Conservation (phyloP, 768 basidiomycete genomes). For the Macrolepiota fuliginosa region DNA sequence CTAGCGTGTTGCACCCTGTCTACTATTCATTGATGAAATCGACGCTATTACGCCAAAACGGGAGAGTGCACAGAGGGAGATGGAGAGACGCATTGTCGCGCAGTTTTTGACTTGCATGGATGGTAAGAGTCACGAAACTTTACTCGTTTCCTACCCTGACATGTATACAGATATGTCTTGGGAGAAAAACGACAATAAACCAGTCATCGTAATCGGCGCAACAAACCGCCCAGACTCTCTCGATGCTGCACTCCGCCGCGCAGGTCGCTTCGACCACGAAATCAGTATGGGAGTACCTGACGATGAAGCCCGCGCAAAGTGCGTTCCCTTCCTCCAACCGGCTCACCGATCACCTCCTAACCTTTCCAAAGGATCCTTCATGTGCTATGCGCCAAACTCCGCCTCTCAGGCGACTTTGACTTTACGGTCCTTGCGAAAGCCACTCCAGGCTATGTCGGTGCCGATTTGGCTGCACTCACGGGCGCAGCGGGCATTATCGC, state of each 20-base stretch:
- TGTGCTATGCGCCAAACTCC: constrained; percentile 80
- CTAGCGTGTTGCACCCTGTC: constrained; percentile 85
- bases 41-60: constrained; percentile 97
- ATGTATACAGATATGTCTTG: constrained; percentile 76
- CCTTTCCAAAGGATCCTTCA: constrained; percentile 71
- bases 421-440: constrained; percentile 83
- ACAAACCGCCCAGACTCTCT: constrained; percentile 96
- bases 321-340: constrained; percentile 23
- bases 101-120: constrained; percentile 99
- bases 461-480: constrained; percentile 86
- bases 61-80: constrained; percentile 96
- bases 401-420: constrained; percentile 86
- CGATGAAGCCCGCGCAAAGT: constrained; percentile 88
- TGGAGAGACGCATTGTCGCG: constrained; percentile 96
- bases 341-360: not conserved
- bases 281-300: constrained; percentile 98
- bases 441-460: constrained; percentile 97
- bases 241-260: constrained; percentile 89
- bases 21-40: constrained; percentile 97
- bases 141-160: not conserved
- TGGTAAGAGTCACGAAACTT: constrained; percentile 46
- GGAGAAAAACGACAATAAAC: constrained; percentile 91
- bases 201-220: constrained; percentile 93
- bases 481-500: constrained; percentile 95
- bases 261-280: constrained; percentile 96